Conservation (phyloP, 1,139 yeast species). For the Geotrichum carabidarum region DNA sequence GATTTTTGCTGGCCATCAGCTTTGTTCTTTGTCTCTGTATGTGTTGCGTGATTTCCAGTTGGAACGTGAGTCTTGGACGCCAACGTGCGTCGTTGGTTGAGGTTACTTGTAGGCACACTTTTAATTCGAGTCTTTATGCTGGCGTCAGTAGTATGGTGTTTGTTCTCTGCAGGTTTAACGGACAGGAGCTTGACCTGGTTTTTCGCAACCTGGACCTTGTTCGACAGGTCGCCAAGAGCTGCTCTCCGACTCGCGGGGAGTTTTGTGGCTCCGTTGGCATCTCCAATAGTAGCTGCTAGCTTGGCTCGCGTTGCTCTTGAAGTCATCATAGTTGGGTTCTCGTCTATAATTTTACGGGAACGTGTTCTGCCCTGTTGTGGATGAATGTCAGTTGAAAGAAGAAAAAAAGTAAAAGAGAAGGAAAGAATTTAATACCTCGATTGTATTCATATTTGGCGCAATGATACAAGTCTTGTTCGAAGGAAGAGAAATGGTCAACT, state of each 20-base stretch:
- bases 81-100: neutral
- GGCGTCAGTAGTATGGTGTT: neutral
- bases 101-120: neutral
- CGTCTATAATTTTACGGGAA: constrained; percentile 4
- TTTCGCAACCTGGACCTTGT: constrained; percentile 9
- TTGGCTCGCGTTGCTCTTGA: constrained; percentile 13
- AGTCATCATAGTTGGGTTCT: constrained; percentile 3
- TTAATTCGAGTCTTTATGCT: neutral
- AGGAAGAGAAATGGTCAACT: neutral
- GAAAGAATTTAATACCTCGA: constrained; percentile 10
- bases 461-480: neutral
- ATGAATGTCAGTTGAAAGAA: neutral
- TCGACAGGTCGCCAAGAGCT: constrained; percentile 13
- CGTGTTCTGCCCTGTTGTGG: constrained; percentile 7
- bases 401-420: neutral
- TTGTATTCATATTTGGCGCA: constrained; percentile 4
- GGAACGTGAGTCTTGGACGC: neutral
- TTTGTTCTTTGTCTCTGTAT: no score
- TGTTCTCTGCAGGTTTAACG: neutral
- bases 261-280: neutral
- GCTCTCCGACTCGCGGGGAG: constrained; percentile 11
- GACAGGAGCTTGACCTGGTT: neutral
- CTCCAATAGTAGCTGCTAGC: neutral
- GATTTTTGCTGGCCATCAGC: no score
- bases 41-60: neutral